A percentile compares a stretch with the other conserved stretches of the same genome.
Conservation (phyloP, 805 yeast genomes). For the Starmera quercuum region DNA sequence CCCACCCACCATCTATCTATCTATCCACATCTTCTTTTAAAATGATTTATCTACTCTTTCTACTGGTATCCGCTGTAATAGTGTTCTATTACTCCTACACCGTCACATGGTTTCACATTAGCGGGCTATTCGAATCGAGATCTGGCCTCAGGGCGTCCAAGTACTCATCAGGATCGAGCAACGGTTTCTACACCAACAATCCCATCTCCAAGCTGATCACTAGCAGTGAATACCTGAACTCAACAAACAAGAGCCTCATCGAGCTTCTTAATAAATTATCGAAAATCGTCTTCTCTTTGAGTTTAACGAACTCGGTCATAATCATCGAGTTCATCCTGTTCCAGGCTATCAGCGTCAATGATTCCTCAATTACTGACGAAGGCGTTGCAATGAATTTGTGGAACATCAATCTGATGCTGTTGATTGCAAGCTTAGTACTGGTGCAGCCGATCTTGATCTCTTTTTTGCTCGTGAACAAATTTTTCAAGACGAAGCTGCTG, state of each 20-base stretch:
- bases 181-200: not conserved
- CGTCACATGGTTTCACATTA: constrained; percentile 13
- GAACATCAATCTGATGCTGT: constrained; percentile 4
- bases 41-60: too few species aligned
- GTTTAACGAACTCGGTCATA: constrained; percentile 9
- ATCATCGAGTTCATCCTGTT: constrained; percentile 17
- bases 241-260: not conserved
- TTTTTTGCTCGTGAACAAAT: constrained; percentile 12
- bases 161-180: not conserved
- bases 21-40: too few species aligned
- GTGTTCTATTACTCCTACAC: constrained; percentile 11
- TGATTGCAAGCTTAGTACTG: constrained; percentile 8
- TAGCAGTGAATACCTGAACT: constrained; percentile 1
- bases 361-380: constrained; percentile 2
- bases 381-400: constrained; percentile 4
- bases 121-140: constrained; percentile 13
- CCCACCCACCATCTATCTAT: too few species aligned
- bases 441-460: constrained; percentile 13
- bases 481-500: constrained; percentile 7
- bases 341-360: constrained; percentile 9
- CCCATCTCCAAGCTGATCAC: constrained; percentile 7
- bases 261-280: constrained; percentile 6
- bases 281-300: constrained; percentile 13
- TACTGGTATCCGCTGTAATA: constrained; percentile 2
- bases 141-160: not conserved